phyloP scores from a whole-genome alignment of 257 asterid genomes.

The Linderniella brevidens region DNA sequence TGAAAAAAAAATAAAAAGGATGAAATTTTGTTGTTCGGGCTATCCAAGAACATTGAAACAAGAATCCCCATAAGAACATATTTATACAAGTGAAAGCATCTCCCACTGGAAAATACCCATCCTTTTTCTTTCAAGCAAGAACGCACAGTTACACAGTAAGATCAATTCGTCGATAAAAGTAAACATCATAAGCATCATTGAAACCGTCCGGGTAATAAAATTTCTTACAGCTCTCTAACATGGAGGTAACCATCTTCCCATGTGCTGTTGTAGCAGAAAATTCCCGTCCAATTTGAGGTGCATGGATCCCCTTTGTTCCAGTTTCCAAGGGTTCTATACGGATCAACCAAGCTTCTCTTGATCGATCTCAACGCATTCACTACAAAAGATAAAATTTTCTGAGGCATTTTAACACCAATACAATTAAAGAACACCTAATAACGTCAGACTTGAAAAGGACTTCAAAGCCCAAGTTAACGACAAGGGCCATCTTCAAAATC shows the following conservation, averaged over 20 bases:
- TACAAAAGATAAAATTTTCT: conserved; percentile 11
- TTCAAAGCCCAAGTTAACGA: not conserved
- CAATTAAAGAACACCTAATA: not conserved
- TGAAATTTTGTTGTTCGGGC: too few relatives aligned
- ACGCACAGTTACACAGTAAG: too few relatives aligned
- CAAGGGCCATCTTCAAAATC: not conserved
- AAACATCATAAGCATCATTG: conserved; percentile 5
- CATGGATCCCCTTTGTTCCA: conserved; percentile 92
- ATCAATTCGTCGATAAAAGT: not conserved
- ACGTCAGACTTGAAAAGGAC: not conserved
- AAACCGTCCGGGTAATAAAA: conserved; percentile 7
- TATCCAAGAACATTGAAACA: not conserved
- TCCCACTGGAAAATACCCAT: too few relatives aligned
- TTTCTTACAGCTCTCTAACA: conserved; percentile 64
- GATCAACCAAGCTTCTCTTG: conserved; percentile 44
- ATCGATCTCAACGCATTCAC: conserved; percentile 57
- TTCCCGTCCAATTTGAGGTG: conserved; percentile 62
- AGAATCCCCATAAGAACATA: not conserved
- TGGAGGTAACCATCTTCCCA: conserved; percentile 54
- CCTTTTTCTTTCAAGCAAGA: too few relatives aligned
- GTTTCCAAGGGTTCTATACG: conserved; percentile 29
- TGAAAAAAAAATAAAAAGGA: conserved; percentile 7
- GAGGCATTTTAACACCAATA: not conserved
- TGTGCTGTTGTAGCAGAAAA: conserved; percentile 45
- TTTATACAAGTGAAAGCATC: too few relatives aligned